These are phyloP conservation scores for Tetrahymena borealis DNA, from an alignment of 73 alveolate genomes.

Conservation along the genomic window DNA sequence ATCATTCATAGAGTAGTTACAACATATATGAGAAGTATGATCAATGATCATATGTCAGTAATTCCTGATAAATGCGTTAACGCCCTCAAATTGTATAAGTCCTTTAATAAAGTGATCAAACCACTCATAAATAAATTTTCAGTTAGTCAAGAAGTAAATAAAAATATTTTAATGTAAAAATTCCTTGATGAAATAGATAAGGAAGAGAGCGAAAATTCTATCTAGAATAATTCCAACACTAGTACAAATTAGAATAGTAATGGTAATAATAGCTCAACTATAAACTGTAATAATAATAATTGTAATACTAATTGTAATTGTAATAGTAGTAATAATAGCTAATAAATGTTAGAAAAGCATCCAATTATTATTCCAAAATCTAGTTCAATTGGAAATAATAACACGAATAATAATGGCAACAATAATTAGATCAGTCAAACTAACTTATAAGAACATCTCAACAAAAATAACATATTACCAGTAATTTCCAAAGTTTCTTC, in stretches of 20 bases:
- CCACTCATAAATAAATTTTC: slow-evolving; percentile 14
- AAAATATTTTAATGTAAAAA: slow-evolving; percentile 8
- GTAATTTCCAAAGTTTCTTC: too few relatives aligned
- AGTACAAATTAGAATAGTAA: background rate
- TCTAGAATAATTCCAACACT: background rate
- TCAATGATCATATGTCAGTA: background rate
- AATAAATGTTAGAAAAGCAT: background rate
- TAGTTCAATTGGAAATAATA: too few relatives aligned
- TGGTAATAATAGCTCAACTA: background rate
- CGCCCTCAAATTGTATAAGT: slow-evolving; percentile 19
- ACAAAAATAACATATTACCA: too few relatives aligned
- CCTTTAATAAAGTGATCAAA: slow-evolving; percentile 17
- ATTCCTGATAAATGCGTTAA: slow-evolving; percentile 6
- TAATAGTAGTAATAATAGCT: background rate
- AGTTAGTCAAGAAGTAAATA: slow-evolving; percentile 16
- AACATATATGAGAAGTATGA: slow-evolving; percentile 51
- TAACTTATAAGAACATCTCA: too few relatives aligned
- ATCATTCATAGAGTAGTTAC: slow-evolving; percentile 67
- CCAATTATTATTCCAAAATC: too few relatives aligned
- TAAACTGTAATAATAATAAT: background rate
- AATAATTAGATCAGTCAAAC: too few relatives aligned
- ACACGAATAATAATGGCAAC: too few relatives aligned
- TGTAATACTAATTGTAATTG: background rate
- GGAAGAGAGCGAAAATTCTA: background rate
- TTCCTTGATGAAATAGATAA: slow-evolving; percentile 23